Conservation (phyloP, 2,329 filamentous ascomycete species). For the Coniochaeta sp. region DNA sequence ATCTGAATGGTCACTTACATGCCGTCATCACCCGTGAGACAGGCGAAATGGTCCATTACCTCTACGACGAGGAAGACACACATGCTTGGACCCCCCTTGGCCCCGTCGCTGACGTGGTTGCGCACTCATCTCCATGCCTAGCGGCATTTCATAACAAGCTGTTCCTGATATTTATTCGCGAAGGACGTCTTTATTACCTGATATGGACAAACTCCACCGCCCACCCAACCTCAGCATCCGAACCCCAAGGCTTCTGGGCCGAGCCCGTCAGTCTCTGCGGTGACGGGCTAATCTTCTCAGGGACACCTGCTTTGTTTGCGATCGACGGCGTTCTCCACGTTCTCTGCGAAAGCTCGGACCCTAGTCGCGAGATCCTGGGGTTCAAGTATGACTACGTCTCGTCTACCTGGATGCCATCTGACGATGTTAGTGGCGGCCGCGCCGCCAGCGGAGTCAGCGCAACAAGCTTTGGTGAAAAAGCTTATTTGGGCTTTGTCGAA, state of each 20-base stretch:
- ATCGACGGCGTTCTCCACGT: slow-evolving; percentile 22
- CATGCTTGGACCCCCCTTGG: slow-evolving; percentile 16
- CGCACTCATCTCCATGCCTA: slow-evolving; percentile 19
- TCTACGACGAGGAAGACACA: slow-evolving; percentile 21
- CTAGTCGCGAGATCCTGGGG: slow-evolving; percentile 19
- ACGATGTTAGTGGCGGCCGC: slow-evolving; percentile 24
- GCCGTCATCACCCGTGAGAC: slow-evolving; percentile 19
- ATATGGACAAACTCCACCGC: slow-evolving; percentile 11
- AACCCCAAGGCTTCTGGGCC: slow-evolving; percentile 12
- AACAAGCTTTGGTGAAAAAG: slow-evolving; percentile 22
- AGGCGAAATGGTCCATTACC: slow-evolving; percentile 21
- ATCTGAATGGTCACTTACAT: slow-evolving; percentile 25
- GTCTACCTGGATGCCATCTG: slow-evolving; percentile 20
- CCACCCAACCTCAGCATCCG: slow-evolving; percentile 15
- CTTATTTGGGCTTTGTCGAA: slow-evolving; percentile 20
- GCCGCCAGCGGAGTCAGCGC: slow-evolving; percentile 24
- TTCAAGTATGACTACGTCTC: slow-evolving; percentile 20
- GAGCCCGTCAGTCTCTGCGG: slow-evolving; percentile 3
- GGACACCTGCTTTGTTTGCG: slow-evolving; percentile 25
- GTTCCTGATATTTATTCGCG: slow-evolving; percentile 21
- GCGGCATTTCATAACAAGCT: slow-evolving; percentile 27
- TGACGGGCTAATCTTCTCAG: slow-evolving; percentile 14
- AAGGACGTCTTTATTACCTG: slow-evolving; percentile 18
- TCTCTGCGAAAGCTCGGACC: slow-evolving; percentile 18
- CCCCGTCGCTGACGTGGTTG: slow-evolving; percentile 12